phyloP scores from a whole-genome alignment of 2,329 filamentous ascomycete species.

The Pseudopithomyces chartarum region DNA sequence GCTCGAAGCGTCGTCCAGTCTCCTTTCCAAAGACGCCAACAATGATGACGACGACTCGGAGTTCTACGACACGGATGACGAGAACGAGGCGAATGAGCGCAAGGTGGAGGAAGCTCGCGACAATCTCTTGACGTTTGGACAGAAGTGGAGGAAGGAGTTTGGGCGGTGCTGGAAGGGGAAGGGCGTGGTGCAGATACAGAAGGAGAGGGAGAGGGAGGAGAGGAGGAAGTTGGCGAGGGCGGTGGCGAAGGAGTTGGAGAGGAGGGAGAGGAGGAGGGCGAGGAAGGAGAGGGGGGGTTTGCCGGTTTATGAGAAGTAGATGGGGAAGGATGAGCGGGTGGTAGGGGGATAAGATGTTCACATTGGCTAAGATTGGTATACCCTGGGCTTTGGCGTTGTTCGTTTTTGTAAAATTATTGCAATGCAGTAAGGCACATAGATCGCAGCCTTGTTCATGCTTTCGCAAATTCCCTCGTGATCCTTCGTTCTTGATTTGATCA shows the following conservation, averaged over 20 bases:
- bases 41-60: constrained; percentile 28
- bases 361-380: constrained; percentile 7
- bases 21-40: constrained; percentile 12
- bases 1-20: constrained; percentile 24
- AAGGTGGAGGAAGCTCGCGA: constrained; percentile 37
- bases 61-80: constrained; percentile 38
- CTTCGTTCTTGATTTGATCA: too few relatives aligned
- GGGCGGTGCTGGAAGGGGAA: constrained; percentile 36
- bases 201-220: constrained; percentile 38
- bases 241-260: constrained; percentile 34
- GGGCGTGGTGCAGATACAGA: constrained; percentile 27
- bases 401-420: too few relatives aligned
- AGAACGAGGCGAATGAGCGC: constrained; percentile 32
- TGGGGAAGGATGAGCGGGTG: neutral
- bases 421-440: too few relatives aligned
- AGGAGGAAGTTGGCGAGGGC: constrained; percentile 38
- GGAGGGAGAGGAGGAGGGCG: constrained; percentile 29
- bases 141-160: constrained; percentile 39
- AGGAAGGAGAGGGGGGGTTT: constrained; percentile 26
- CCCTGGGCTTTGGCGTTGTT: neutral
- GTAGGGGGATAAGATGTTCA: neutral
- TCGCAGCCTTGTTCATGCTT: too few relatives aligned
- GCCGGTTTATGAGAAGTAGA: constrained; percentile 29
- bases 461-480: too few relatives aligned
- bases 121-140: constrained; percentile 31